Evolutionary conservation across 1,139 yeast genomes (phyloP).

Genomic region (Taphrina communis): DNA sequence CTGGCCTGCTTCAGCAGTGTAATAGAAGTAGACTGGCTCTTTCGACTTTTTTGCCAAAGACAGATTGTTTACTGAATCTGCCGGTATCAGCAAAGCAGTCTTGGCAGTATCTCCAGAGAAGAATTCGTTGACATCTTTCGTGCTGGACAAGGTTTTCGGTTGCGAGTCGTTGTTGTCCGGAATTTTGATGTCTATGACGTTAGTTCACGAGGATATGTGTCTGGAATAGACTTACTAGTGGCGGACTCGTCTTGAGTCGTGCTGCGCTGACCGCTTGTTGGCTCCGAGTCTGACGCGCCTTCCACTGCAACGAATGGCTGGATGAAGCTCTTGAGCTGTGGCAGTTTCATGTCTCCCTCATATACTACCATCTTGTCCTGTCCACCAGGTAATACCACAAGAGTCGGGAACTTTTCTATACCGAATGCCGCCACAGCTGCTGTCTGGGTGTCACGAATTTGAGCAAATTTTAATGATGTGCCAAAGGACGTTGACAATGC

Average conservation of each 20-base stretch:
- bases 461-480: conserved; percentile 11
- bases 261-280: background rate
- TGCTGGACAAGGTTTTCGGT: background rate
- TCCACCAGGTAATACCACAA: conserved; percentile 27
- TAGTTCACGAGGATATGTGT: background rate
- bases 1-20: background rate
- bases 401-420: conserved; percentile 6
- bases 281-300: background rate
- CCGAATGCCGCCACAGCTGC: conserved; percentile 19
- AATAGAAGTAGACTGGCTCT: conserved; percentile 1
- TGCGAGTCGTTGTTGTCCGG: no score
- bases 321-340: conserved; percentile 12
- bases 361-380: background rate
- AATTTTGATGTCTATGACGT: no score
- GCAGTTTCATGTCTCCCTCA: conserved; percentile 21
- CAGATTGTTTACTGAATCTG: background rate
- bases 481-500: conserved; percentile 34
- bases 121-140: background rate
- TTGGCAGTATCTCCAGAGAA: background rate
- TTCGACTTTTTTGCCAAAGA: background rate
- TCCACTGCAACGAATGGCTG: background rate
- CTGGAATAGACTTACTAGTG: background rate
- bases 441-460: conserved; percentile 19
- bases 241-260: background rate
- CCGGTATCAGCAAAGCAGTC: conserved; percentile 11